Base-by-base conservation (phyloP, 179 eudicot genomes). In the Heliamphora pulchella region DNA sequence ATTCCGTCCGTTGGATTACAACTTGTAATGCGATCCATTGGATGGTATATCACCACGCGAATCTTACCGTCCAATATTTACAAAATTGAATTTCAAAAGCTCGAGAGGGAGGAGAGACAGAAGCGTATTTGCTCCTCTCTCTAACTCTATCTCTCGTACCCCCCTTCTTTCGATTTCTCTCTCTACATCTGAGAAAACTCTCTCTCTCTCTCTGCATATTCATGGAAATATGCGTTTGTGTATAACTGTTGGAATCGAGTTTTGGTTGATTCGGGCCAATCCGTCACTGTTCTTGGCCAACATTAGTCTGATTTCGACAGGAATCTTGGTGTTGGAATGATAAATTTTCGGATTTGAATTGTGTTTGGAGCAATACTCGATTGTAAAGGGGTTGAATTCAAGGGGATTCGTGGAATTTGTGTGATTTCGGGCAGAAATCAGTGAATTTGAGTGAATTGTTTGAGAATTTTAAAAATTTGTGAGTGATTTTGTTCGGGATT, bases 41-140 rank as follows among this genome's bases (percentile, higher is more conserved):
- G 89, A 90, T 90, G 70, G 39, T 17, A 62, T 1, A 62, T 1
- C 7, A 13, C 20, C 18, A 67, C 11, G 14, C 43, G 39, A 80
- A 82, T 85, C 89, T 51, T 9, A 81, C 90, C 91, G 89, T 90
- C 84, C 70, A 83, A 75, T 71, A 78, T 81, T 77, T 78, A 75
- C 77, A 71, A 91, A 88, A 87, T 89, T 88, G 85, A 92, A 92
- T 81, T 91, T 92, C 92, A 92, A 90, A 92, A 89, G 86, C 95
- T 81, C 81, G 82, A 82, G 85, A 84, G 90, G 91, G 91, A 88
- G 92, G 92, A 89, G 92, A 80, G 82, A 90, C 61, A 41, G 64
- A 77, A 74, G 81, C 78, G 82, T 78, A 47, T 58, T 67, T 72
- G 67, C 80, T 76, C 66, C 20, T 15, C 64, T n/a, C 9, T 22